phyloP scores from a whole-genome alignment of 2,329 filamentous ascomycete species.

The Colletotrichum karsti region DNA sequence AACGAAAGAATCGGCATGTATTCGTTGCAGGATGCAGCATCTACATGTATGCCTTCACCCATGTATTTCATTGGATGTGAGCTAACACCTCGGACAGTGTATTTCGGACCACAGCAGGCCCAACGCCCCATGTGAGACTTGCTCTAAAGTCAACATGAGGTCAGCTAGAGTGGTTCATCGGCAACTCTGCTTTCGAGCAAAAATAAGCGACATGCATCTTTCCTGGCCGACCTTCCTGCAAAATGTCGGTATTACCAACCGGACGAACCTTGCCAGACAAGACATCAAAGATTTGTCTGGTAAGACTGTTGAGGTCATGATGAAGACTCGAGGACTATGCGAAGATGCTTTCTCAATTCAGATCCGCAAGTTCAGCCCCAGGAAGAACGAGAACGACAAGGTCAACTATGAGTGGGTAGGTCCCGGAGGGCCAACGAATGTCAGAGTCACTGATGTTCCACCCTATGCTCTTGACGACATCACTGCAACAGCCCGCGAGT shows the following conservation, averaged over 20 bases:
- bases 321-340: conserved; percentile 48
- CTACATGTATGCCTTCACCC: conserved; percentile 46
- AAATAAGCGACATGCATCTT: conserved; percentile 49
- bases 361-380: conserved; percentile 51
- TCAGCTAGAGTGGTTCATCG: conserved; percentile 58
- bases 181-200: conserved; percentile 52
- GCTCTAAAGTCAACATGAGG: conserved; percentile 43
- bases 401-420: conserved; percentile 45
- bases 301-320: conserved; percentile 40
- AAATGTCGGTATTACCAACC: conserved; percentile 56
- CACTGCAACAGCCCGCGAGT: conserved; percentile 39
- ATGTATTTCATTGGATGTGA: background rate
- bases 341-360: conserved; percentile 43
- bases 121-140: conserved; percentile 48
- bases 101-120: conserved; percentile 39
- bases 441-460: conserved; percentile 36
- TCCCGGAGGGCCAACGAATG: background rate
- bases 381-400: conserved; percentile 41
- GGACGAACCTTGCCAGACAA: conserved; percentile 39
- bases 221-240: conserved; percentile 45
- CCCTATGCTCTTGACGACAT: conserved; percentile 52
- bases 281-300: conserved; percentile 48
- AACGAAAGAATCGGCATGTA: conserved; percentile 48
- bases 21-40: conserved; percentile 54
- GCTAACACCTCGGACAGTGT: conserved; percentile 44